Evolutionary conservation across 2,329 filamentous ascomycete genomes (phyloP), one percentile per base, ranked within the genome.

Genomic region (Fusarium sp.): DNA sequence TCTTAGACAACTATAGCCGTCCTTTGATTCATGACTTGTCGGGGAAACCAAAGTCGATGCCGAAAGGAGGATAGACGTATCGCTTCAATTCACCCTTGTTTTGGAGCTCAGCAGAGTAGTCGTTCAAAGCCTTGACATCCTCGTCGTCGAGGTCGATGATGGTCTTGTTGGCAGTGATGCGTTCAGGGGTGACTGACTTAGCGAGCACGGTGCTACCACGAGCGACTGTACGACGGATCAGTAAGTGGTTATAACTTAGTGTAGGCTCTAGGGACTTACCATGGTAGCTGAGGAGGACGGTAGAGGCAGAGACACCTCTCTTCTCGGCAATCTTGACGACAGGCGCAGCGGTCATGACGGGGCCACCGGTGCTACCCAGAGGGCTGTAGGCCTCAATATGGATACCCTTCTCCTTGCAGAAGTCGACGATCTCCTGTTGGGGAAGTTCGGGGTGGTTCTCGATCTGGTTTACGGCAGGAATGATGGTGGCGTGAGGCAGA

Each of bases 381-480:
- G 87, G 88, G 71, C 84, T 87, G 82, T 93, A 94, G 17, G 91
- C 90, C 68, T 92, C 89, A 75, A 93, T 80, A 73, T 91, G 85
- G 63, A 94, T 92, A 57, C 87, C 87, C 78, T 91, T 90, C 60
- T 83, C 81, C 61, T 85, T 85, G 83, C 89, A 92, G 71, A 88
- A 85, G 66, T 91, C 86, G 62, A 91, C 87, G 62, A 93, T 87
- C 65, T 92, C 88, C 71, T 91, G 85, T 80, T 94, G 90, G 3
- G 90, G 90, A 13, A 92, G 85, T 8, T 84, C 84, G 15, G 90
- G 90, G 81, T 91, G 88, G 82, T 91, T 91, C 79, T 92, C 90
- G 74, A 92, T 91, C 81, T 92, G 89, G 81, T 91, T 91, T 74
- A 88, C 86, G 58, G 88, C 89, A 7, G 89, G 89, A 10, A 87